These are phyloP conservation scores for Asterophora parasitica DNA, from an alignment of 768 basidiomycete species.

Conservation along the genomic window DNA sequence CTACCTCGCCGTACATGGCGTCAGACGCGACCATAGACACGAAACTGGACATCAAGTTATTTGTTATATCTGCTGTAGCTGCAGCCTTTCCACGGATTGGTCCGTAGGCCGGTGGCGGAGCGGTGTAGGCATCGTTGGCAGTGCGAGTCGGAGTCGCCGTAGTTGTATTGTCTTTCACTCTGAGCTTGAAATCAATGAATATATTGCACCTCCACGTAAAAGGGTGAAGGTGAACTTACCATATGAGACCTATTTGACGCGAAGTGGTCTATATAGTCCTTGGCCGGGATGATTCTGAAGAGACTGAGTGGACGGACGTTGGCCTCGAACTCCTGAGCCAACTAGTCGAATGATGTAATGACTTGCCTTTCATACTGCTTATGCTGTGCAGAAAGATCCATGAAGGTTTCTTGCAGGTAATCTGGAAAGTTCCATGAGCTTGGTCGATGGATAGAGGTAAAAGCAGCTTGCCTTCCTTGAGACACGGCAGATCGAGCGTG, in stretches of 20 bases:
- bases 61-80: conserved; percentile 29
- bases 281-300: conserved; percentile 57
- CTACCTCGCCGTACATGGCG: conserved; percentile 37
- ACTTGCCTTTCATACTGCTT: conserved; percentile 43
- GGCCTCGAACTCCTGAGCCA: not conserved
- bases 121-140: conserved; percentile 27
- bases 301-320: conserved; percentile 33
- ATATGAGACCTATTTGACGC: conserved; percentile 77
- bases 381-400: conserved; percentile 30
- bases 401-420: conserved; percentile 45
- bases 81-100: conserved; percentile 43
- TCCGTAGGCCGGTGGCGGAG: conserved; percentile 46
- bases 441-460: not conserved
- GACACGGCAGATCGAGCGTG: conserved; percentile 44
- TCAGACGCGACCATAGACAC: conserved; percentile 40
- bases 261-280: conserved; percentile 51
- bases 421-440: conserved; percentile 26
- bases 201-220: not conserved
- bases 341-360: not conserved
- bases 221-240: conserved; percentile 34
- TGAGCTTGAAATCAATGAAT: conserved; percentile 6
- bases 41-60: conserved; percentile 58
- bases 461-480: conserved; percentile 39
- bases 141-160: too few species aligned
- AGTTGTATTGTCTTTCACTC: not conserved